Percentiles rank a stretch among this genome's conserved stretches.
These are phyloP conservation scores for Oryza glumipatula DNA, from an alignment of 176 grass and related monocot genomes.

Conservation along the genomic window DNA sequence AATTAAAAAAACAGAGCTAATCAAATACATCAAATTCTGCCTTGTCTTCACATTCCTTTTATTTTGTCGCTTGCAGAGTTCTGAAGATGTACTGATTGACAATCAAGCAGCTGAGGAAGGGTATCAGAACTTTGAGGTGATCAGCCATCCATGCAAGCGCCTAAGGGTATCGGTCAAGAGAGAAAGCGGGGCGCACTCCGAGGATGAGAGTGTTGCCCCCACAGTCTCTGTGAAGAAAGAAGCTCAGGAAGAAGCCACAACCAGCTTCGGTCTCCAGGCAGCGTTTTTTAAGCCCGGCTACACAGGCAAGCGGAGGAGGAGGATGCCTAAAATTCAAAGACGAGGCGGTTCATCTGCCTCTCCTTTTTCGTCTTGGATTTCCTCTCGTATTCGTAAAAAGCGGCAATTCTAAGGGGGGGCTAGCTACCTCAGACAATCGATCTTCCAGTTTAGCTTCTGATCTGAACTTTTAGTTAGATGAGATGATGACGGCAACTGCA, in stretches of 20 bases:
- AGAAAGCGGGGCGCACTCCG: slow-evolving; percentile 49
- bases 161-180: slow-evolving; percentile 50
- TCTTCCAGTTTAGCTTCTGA: neutral
- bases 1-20: neutral
- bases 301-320: slow-evolving; percentile 64
- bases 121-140: slow-evolving; percentile 76
- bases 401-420: slow-evolving; percentile 27
- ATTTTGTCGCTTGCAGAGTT: slow-evolving; percentile 54
- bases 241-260: slow-evolving; percentile 43
- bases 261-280: slow-evolving; percentile 44
- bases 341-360: slow-evolving; percentile 29
- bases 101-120: slow-evolving; percentile 78
- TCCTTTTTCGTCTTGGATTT: slow-evolving; percentile 46
- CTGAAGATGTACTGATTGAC: slow-evolving; percentile 84
- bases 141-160: slow-evolving; percentile 50
- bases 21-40: slow-evolving; percentile 4
- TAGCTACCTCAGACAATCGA: neutral
- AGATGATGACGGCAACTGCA: slow-evolving; percentile 28
- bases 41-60: slow-evolving; percentile 19
- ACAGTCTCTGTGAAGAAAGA: slow-evolving; percentile 31
- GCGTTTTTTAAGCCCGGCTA: slow-evolving; percentile 59
- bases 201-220: slow-evolving; percentile 66
- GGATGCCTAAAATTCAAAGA: slow-evolving; percentile 60
- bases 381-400: slow-evolving; percentile 39
- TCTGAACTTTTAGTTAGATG: slow-evolving; percentile 13